A percentile compares a stretch with the other conserved stretches of the same genome.
phyloP scores from a whole-genome alignment of 2,329 filamentous ascomycete genomes.

The Arthrobotrys entomopaga region DNA sequence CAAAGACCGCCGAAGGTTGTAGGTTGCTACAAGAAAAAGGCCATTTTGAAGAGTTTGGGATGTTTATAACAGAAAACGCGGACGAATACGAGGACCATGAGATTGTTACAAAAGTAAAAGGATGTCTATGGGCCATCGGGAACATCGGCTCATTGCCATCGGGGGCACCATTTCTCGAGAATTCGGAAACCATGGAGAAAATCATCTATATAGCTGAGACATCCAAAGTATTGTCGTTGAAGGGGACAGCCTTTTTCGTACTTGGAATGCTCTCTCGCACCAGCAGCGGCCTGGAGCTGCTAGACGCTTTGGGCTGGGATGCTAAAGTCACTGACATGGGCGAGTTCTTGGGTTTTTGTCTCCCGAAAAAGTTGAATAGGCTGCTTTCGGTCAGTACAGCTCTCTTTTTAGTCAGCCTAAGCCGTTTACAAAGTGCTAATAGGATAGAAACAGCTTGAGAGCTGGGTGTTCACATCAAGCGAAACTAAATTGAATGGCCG shows the following conservation, averaged over 20 bases:
- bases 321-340: slow-evolving; percentile 85
- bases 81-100: slow-evolving; percentile 87
- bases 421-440: slow-evolving; percentile 5
- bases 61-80: slow-evolving; percentile 86
- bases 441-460: slow-evolving; percentile 15
- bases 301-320: slow-evolving; percentile 91
- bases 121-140: slow-evolving; percentile 95
- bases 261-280: slow-evolving; percentile 91
- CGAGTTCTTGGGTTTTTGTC: slow-evolving; percentile 83
- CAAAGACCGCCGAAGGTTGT: slow-evolving; percentile 91
- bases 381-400: slow-evolving; percentile 75
- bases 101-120: slow-evolving; percentile 90
- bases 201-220: slow-evolving; percentile 89
- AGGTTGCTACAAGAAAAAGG: slow-evolving; percentile 89
- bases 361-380: slow-evolving; percentile 80
- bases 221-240: slow-evolving; percentile 88
- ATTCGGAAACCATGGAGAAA: slow-evolving; percentile 84
- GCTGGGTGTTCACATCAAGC: slow-evolving; percentile 57
- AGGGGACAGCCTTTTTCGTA: slow-evolving; percentile 96
- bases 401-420: background rate
- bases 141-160: slow-evolving; percentile 99
- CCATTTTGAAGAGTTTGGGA: slow-evolving; percentile 92
- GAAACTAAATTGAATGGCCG: slow-evolving; percentile 63
- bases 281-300: slow-evolving; percentile 87
- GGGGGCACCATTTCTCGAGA: slow-evolving; percentile 91